Evolutionary conservation across 768 basidiomycete species (phyloP), one percentile per base, ranked within the genome.

Genomic region (Austroboletus festivus): DNA sequence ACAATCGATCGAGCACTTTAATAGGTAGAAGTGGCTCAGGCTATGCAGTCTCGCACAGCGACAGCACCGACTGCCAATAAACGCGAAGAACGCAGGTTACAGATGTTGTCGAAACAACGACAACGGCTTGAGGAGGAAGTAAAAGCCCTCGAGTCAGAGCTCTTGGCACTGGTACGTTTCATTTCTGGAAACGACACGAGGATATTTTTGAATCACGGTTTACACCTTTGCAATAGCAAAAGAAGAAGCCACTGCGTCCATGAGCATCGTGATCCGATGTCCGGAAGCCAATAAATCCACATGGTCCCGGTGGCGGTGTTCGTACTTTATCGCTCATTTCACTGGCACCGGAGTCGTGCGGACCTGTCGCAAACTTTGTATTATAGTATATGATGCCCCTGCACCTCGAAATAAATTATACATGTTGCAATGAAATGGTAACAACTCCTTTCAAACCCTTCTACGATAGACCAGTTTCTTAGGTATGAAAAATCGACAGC

Each of bases 51-150:
- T 30, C 67, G 74, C 21, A 65, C 74, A 0, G 70, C 75, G 0
- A 73, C 73, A 5, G 77, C 74, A 16, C 76, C 80, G 0, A 73
- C 77, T 12, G 70, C 69, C 5, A 82, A 80, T 60, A 89, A 86
- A 56, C 71, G 82, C 8, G 86, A 89, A 59, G 77, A 78, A 26
- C 74, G 85, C 15, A 76, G 82, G 38, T 64, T 86, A 24, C 83
- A 86, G 50, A 74, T 80, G 63, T 68, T 89, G 6, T 73, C 73
- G 12, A 83, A 80, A 53, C 85, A 89, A 55, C 73, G 83, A 31
- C 79, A 86, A 61, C 74, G 77, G 41, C 67, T 90, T 21, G 87
- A 89, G 57, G 73, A 76, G 33, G 83, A 90, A 58, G 67, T 84
- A 3, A 69, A 69, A 38, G 68, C 73, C 2, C 61, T 90, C 26